Conservation (phyloP, 306 rosid species). For the Mimosa pudica region DNA sequence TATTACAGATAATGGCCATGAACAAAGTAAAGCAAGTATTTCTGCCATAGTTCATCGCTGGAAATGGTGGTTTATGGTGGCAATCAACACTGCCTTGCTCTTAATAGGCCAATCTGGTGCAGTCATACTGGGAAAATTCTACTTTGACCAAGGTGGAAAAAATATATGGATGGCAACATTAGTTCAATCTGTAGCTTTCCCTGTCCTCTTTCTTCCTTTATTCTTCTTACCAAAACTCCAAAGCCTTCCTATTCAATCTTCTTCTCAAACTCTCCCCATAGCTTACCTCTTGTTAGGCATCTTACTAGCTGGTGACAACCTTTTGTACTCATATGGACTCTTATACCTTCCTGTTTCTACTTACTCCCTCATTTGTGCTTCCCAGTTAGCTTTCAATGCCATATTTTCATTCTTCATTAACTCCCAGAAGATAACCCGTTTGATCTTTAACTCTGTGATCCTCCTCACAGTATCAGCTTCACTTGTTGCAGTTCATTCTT, state of each 20-base stretch:
- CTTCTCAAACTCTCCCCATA: slow-evolving; percentile 29
- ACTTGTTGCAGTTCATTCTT: slow-evolving; percentile 61
- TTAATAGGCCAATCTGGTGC: slow-evolving; percentile 71
- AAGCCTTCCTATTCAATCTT: slow-evolving; percentile 31
- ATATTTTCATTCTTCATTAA: slow-evolving; percentile 71
- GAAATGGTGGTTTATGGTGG: slow-evolving; percentile 70
- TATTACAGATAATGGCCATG: slow-evolving; percentile 11
- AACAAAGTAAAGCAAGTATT: not conserved
- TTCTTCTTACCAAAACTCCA: slow-evolving; percentile 44
- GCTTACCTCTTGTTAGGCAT: slow-evolving; percentile 58
- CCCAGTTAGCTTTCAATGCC: slow-evolving; percentile 73
- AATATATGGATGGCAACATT: slow-evolving; percentile 74
- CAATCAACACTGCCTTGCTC: slow-evolving; percentile 55
- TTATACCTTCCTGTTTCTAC: slow-evolving; percentile 68
- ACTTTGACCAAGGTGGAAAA: slow-evolving; percentile 70
- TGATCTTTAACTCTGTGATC: slow-evolving; percentile 60
- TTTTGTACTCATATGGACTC: slow-evolving; percentile 63
- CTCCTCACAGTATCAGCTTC: slow-evolving; percentile 59
- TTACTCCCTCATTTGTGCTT: slow-evolving; percentile 74
- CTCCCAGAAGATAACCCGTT: slow-evolving; percentile 60
- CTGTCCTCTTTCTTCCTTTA: slow-evolving; percentile 57
- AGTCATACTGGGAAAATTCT: slow-evolving; percentile 65
- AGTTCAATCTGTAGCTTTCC: slow-evolving; percentile 69
- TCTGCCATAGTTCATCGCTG: slow-evolving; percentile 33
- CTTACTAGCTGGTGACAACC: slow-evolving; percentile 54